Percentiles rank a stretch among this genome's conserved stretches.
These are phyloP conservation scores for slime mould (Dictyostelium discoideum) DNA, from an alignment of 78 protist genomes.

Conservation along the genomic window DNA sequence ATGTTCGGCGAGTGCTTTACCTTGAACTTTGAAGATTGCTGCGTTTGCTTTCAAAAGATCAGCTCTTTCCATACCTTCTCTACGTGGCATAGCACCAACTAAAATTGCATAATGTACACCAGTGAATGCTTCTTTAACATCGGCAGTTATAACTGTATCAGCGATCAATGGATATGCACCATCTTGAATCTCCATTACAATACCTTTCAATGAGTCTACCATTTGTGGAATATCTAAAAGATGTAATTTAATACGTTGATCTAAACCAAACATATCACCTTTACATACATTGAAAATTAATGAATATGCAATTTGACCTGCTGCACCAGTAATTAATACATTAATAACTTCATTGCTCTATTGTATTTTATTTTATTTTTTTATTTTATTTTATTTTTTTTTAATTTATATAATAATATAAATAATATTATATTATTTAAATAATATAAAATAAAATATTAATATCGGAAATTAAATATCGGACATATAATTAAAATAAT, in stretches of 20 bases:
- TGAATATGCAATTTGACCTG: constrained; percentile 90
- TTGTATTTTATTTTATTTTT: background rate
- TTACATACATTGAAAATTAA: constrained; percentile 82
- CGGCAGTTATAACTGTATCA: constrained; percentile 60
- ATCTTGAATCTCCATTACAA: constrained; percentile 74
- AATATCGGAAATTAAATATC: constrained; percentile 1
- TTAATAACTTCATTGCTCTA: constrained; percentile 15
- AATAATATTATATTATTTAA: too few species aligned
- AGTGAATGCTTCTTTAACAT: constrained; percentile 78
- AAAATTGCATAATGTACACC: constrained; percentile 83
- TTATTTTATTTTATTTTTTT: too few species aligned
- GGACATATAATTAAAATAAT: background rate
- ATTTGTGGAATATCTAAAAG: constrained; percentile 90
- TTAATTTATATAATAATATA: background rate
- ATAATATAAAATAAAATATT: background rate
- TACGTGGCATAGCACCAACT: constrained; percentile 97
- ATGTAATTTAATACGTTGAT: constrained; percentile 87
- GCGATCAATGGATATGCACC: constrained; percentile 69
- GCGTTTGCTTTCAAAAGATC: constrained; percentile 92
- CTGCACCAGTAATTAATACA: constrained; percentile 66
- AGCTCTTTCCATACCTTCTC: constrained; percentile 95
- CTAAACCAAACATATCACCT: constrained; percentile 86
- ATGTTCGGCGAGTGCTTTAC: constrained; percentile 78
- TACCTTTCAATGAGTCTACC: constrained; percentile 56
- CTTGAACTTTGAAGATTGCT: constrained; percentile 93